A percentile compares a stretch with the other conserved stretches of the same genome.
Evolutionary conservation across 345 rosid genomes (phyloP).

Genomic region (Salix purpurea): DNA sequence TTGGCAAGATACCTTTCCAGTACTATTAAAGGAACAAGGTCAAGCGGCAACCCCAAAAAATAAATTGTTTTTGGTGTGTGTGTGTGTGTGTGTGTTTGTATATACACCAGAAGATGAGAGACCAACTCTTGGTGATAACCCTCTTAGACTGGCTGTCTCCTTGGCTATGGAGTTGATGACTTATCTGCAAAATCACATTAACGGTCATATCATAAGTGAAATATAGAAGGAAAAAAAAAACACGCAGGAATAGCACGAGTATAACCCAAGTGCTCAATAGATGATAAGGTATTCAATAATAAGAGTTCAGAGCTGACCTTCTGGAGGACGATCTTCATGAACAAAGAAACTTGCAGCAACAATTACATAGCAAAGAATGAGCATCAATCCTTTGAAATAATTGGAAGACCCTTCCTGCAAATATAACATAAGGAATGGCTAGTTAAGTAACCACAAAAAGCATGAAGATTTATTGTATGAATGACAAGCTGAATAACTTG

Average conservation of each 20-base stretch:
- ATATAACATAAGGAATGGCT: neutral
- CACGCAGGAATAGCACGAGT: neutral
- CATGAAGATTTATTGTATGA: neutral
- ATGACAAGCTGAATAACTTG: neutral
- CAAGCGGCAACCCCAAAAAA: neutral
- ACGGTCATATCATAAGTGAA: neutral
- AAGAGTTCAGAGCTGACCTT: conserved; percentile 2
- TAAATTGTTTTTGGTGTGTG: neutral
- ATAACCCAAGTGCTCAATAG: neutral
- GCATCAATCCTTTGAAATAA: conserved; percentile 82
- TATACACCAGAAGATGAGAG: conserved; percentile 14
- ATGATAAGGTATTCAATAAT: neutral
- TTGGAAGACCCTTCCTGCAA: conserved; percentile 77
- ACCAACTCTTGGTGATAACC: conserved; percentile 5
- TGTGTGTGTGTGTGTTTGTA: conserved; percentile 7
- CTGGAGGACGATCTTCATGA: conserved; percentile 44
- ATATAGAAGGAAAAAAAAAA: neutral
- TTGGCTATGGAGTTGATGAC: conserved; percentile 15
- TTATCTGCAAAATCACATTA: conserved; percentile 24
- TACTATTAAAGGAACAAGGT: conserved; percentile 1
- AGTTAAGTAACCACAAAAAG: neutral
- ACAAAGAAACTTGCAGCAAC: conserved; percentile 82
- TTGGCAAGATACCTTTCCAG: conserved; percentile 7
- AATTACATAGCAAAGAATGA: conserved; percentile 68
- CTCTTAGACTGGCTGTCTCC: neutral